Evolutionary conservation across 2,329 filamentous ascomycete genomes (phyloP).

Genomic region (Leptographium radiaticola): DNA sequence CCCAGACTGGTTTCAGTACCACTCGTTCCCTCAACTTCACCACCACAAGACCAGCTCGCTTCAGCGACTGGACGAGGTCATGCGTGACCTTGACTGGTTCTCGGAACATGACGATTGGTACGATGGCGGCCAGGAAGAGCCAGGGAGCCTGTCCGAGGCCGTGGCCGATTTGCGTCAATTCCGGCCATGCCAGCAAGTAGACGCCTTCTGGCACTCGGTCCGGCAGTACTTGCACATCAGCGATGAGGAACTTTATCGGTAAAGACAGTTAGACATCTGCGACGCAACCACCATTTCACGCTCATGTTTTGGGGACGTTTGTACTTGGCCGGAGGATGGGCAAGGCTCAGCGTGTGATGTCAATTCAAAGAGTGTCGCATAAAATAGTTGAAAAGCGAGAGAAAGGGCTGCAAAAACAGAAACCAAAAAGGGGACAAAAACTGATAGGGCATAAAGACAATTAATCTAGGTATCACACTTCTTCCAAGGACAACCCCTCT

Average conservation of each 20-base stretch:
- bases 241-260: constrained; percentile 1
- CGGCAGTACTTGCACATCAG: constrained; percentile 1
- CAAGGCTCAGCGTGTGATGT: not conserved
- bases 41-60: not conserved
- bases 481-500: not conserved
- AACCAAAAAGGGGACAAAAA: not conserved
- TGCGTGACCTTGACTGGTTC: not conserved
- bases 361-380: not conserved
- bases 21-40: not conserved
- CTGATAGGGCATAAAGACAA: not conserved
- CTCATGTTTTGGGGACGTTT: not conserved
- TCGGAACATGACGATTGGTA: not conserved
- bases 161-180: not conserved
- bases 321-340: no score
- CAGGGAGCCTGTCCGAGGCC: not conserved
- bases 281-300: not conserved
- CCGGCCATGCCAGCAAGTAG: not conserved
- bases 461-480: constrained; percentile 1
- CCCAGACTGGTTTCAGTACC: not conserved
- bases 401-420: not conserved
- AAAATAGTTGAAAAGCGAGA: not conserved
- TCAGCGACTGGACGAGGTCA: not conserved
- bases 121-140: not conserved
- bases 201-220: constrained; percentile 3
- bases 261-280: not conserved